A percentile compares a stretch with the other conserved stretches of the same genome.
Conservation (phyloP, 75 land plant species). For the Selaginella tamariscina region DNA sequence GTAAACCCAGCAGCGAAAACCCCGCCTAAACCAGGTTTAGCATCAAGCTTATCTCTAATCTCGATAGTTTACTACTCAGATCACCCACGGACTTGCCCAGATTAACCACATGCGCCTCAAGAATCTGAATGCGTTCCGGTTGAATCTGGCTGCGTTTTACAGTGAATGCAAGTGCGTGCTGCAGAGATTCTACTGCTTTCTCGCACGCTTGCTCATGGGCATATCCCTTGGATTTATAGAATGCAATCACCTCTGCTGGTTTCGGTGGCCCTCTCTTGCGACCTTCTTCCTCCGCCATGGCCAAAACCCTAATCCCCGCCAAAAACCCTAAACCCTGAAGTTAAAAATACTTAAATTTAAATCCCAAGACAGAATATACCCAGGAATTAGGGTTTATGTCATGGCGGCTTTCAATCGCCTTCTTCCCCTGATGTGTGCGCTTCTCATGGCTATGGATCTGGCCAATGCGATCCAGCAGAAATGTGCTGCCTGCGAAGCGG, state of each 20-base stretch:
- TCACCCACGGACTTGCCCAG: not conserved
- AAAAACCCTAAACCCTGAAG: too few species aligned
- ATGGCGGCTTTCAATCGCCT: not conserved
- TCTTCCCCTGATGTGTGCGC: not conserved
- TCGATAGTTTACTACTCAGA: not conserved
- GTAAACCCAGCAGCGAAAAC: not conserved
- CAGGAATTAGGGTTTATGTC: too few species aligned
- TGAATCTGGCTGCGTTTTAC: not conserved
- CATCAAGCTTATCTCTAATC: not conserved
- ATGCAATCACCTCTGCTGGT: not conserved
- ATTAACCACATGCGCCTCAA: not conserved
- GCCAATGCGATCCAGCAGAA: conserved; percentile 3
- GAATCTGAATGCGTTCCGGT: not conserved
- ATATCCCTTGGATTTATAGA: not conserved
- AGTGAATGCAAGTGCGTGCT: not conserved
- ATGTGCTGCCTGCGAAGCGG: conserved; percentile 24
- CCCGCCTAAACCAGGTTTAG: not conserved
- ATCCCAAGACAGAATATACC: too few species aligned
- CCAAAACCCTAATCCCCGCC: too few species aligned
- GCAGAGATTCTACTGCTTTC: not conserved
- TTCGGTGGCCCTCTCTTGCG: not conserved
- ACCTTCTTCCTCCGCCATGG: too few species aligned
- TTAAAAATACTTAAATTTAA: too few species aligned
- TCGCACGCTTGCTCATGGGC: not conserved
- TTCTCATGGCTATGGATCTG: not conserved